Base-by-base conservation (phyloP, 495 filamentous ascomycete species). In the Penicillium salamii region DNA sequence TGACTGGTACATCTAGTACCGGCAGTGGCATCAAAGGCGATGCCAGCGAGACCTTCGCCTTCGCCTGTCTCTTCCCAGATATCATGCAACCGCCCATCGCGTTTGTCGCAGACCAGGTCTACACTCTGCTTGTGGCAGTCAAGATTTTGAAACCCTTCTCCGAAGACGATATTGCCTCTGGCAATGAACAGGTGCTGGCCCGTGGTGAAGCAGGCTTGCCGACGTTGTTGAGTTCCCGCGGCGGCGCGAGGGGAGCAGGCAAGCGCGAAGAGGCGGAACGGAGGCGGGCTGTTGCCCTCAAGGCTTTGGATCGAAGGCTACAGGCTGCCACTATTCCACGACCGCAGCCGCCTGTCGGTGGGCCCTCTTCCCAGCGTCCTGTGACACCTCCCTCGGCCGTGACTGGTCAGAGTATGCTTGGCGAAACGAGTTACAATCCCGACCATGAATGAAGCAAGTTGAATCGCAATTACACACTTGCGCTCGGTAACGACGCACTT, bases 61-160 rank as follows among this genome's bases (percentile, higher is more conserved):
- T 96, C 62, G 85, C 91, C 51, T 87, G 89, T 61, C 97, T 98
- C 67, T 97, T 97, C 72, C 93, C 93, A 2, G 92, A 95, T 35
- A 81, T 84, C 23, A 74, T 90, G 13, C 89, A 95, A 45, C 85
- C 87, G 4, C 79, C 89, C 12, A 77, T 97, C 48, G 78, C 86
- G 15, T 77, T 80, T 42, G 61, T 97, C 24, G 81, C 88, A 15
- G 85, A 89, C 38, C 76, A 82, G 43, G 68, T 96, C 17, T 97
- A 91, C 67, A 76, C 79, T 36, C 57, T 85, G 12, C 74, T 97
- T 0, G 85, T 97, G 3, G 63, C 86, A 5, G 59, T 91, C 59
- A 81, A 78, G 38, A 65, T 97, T 37, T 89, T 91, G 67, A 87
- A 81, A 3, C 95, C 95, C 0, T 97, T 96, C 70, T 91, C 88